phyloP scores from a whole-genome alignment of 2,329 filamentous ascomycete genomes.

The Cadophora malorum region DNA sequence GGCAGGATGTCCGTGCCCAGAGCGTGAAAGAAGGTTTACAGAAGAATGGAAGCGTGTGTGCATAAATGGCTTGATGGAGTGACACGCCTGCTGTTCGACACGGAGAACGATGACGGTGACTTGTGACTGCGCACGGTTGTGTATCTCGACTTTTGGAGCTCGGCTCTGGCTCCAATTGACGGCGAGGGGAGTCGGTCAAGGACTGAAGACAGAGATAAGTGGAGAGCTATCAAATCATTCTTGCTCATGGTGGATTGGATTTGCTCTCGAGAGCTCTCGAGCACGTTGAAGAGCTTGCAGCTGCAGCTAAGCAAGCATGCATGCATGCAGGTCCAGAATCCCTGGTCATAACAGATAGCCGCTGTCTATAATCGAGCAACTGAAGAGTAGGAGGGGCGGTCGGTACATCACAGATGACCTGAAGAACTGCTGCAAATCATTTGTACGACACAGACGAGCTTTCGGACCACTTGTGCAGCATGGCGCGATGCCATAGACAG shows the following conservation, averaged over 20 bases:
- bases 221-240: constrained; percentile 7
- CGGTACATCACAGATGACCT: constrained; percentile 11
- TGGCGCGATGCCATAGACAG: neutral
- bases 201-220: constrained; percentile 11
- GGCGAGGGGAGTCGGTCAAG: constrained; percentile 9
- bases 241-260: neutral
- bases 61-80: constrained; percentile 11
- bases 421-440: constrained; percentile 31
- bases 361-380: constrained; percentile 30
- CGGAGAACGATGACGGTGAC: neutral
- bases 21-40: neutral
- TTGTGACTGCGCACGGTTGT: constrained; percentile 6
- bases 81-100: constrained; percentile 1
- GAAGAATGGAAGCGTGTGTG: neutral
- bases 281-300: neutral
- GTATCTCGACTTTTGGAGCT: neutral
- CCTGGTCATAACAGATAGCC: constrained; percentile 27
- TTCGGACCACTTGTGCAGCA: constrained; percentile 10
- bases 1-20: constrained; percentile 1
- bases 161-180: neutral
- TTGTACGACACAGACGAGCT: constrained; percentile 5
- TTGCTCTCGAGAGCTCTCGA: neutral
- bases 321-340: constrained; percentile 29
- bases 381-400: neutral
- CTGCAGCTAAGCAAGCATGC: constrained; percentile 13